Evolutionary conservation across 2,329 filamentous ascomycete species (phyloP).

Genomic region (Aspergillus novofumigatus): DNA sequence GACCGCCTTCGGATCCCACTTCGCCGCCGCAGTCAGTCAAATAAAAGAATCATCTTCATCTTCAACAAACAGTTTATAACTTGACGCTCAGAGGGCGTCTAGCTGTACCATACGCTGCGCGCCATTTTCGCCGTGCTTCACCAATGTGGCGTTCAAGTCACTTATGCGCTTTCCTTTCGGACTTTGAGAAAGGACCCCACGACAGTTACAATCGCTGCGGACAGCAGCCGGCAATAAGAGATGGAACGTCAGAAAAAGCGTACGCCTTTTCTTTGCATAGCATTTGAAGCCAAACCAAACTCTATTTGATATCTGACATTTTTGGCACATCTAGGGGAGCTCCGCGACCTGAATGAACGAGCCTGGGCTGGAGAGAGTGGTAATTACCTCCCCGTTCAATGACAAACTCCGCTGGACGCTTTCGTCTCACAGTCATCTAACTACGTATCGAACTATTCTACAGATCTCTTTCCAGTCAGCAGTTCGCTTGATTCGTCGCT

Average conservation of each 20-base stretch:
- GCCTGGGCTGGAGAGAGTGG: constrained; percentile 88
- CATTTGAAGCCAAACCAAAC: not conserved
- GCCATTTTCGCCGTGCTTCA: constrained; percentile 7
- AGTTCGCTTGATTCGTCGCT: constrained; percentile 85
- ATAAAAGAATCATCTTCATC: not conserved
- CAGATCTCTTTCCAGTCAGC: constrained; percentile 74
- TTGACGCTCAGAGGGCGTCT: constrained; percentile 5
- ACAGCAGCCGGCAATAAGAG: constrained; percentile 20
- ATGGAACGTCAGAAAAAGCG: constrained; percentile 51
- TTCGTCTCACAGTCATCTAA: constrained; percentile 8
- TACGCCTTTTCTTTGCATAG: constrained; percentile 23
- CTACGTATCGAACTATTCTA: constrained; percentile 17
- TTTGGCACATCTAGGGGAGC: constrained; percentile 60
- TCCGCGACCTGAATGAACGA: constrained; percentile 80
- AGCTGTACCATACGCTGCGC: constrained; percentile 11
- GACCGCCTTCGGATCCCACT: constrained; percentile 14
- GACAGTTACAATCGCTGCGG: constrained; percentile 25
- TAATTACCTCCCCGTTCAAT: constrained; percentile 35
- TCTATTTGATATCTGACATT: constrained; percentile 1
- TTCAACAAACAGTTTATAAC: not conserved
- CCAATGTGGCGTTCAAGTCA: constrained; percentile 40
- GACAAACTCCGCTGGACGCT: not conserved
- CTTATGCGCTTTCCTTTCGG: constrained; percentile 32
- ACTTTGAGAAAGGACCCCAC: constrained; percentile 33
- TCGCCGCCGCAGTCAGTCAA: constrained; percentile 7